Percentiles rank a stretch among this genome's conserved stretches.
phyloP scores from a whole-genome alignment of 2,329 filamentous ascomycete species.

The Trichoderma endophyticum region DNA sequence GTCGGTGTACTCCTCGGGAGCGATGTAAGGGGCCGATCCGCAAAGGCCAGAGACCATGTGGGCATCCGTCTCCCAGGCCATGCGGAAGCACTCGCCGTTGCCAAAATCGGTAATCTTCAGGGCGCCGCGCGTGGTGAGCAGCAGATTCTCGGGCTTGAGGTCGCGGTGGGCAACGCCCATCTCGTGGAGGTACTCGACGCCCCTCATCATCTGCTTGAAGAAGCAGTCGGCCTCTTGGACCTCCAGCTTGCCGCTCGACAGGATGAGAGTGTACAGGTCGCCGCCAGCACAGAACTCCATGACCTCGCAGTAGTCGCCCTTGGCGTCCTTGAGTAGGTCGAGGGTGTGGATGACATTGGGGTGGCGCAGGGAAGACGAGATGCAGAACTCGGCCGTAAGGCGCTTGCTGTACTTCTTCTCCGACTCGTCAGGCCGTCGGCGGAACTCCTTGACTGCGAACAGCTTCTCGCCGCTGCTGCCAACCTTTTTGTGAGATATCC shows the following conservation, averaged over 20 bases:
- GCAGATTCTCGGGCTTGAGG: slow-evolving; percentile 92
- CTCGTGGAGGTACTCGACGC: slow-evolving; percentile 98
- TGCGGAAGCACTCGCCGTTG: slow-evolving; percentile 98
- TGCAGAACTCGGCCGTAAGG: slow-evolving; percentile 95
- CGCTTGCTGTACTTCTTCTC: slow-evolving; percentile 98
- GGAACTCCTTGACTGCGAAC: slow-evolving; percentile 97
- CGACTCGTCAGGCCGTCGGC: slow-evolving; percentile 87
- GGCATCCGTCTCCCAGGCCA: slow-evolving; percentile 98
- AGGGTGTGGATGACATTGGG: slow-evolving; percentile 98
- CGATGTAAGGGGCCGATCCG: slow-evolving; percentile 94
- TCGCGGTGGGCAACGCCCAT: slow-evolving; percentile 98
- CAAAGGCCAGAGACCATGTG: slow-evolving; percentile 98
- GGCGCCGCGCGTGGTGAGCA: slow-evolving; percentile 86
- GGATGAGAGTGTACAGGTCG: slow-evolving; percentile 89
- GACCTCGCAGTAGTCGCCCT: slow-evolving; percentile 97
- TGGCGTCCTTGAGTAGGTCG: slow-evolving; percentile 90
- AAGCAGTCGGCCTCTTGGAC: slow-evolving; percentile 94
- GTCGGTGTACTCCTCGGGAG: slow-evolving; percentile 92
- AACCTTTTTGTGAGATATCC: slow-evolving; percentile 93
- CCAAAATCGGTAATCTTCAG: slow-evolving; percentile 99
- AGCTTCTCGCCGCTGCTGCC: slow-evolving; percentile 82
- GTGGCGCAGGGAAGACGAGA: slow-evolving; percentile 92
- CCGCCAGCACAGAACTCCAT: slow-evolving; percentile 99
- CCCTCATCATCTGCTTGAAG: slow-evolving; percentile 99
- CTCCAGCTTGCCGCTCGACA: slow-evolving; percentile 87